Evolutionary conservation across 306 rosid genomes (phyloP).

Genomic region (Citrullus colocynthis): DNA sequence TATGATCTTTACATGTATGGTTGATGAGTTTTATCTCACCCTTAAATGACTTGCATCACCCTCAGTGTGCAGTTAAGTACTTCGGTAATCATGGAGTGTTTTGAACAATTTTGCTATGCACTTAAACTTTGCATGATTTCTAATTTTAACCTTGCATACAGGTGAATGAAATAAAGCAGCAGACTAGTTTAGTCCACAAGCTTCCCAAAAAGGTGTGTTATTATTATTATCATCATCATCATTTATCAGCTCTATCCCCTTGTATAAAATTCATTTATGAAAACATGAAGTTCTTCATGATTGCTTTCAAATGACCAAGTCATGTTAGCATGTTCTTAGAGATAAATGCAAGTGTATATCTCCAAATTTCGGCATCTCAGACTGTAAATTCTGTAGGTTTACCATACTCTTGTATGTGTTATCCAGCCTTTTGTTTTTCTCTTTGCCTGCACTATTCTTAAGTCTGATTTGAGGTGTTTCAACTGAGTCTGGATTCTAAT

Average conservation of each 20-base stretch:
- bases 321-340: neutral
- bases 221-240: neutral
- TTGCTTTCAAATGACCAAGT: neutral
- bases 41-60: neutral
- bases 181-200: conserved; percentile 59
- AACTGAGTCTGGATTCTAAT: neutral
- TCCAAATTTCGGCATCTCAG: neutral
- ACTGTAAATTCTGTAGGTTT: neutral
- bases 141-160: conserved; percentile 22
- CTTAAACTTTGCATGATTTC: conserved; percentile 5
- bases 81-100: neutral
- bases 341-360: neutral
- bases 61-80: neutral
- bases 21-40: neutral
- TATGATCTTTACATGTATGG: neutral
- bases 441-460: neutral
- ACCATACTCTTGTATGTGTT: neutral
- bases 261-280: neutral
- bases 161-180: conserved; percentile 59
- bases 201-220: conserved; percentile 56
- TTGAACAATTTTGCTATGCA: neutral
- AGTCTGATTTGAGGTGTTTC: neutral
- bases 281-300: neutral
- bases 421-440: neutral
- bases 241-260: conserved; percentile 4